phyloP scores from a whole-genome alignment of 192 early-diverging fungal genomes.

The Coemansia reversa region DNA sequence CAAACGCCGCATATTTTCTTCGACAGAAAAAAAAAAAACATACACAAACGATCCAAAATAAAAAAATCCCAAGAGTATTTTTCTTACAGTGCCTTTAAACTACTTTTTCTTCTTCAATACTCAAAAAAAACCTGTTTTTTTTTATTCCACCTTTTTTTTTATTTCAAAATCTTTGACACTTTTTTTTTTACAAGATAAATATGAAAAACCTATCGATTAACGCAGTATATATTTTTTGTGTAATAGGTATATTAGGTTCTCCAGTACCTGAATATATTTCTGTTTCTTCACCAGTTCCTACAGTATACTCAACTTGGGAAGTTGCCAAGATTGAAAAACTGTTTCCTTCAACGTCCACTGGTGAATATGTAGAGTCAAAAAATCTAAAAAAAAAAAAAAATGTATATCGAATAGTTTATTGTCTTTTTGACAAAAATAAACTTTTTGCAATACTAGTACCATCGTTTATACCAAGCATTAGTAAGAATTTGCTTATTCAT shows the following conservation, averaged over 20 bases:
- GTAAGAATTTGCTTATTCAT: no score
- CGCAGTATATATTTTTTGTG: not conserved
- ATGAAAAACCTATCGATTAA: not conserved
- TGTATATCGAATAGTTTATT: no score
- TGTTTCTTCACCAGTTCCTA: not conserved
- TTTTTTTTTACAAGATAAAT: not conserved
- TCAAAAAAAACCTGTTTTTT: no score
- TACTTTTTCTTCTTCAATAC: not conserved
- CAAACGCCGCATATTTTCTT: not conserved
- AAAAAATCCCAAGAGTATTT: not conserved
- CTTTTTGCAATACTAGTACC: no score
- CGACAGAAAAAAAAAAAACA: not conserved
- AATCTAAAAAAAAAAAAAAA: not conserved
- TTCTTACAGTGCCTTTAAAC: no score
- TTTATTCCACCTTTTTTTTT: no score
- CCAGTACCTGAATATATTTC: not conserved
- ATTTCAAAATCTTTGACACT: not conserved
- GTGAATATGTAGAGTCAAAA: not conserved
- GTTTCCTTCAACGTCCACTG: not conserved
- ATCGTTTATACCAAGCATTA: no score
- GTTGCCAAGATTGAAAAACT: not conserved
- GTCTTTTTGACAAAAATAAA: no score
- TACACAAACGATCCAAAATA: not conserved
- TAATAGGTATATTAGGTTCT: not conserved
- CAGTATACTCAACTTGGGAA: not conserved